Conservation (phyloP, 2,329 filamentous ascomycete genomes). For the Phaeosphaeriaceae sp. region DNA sequence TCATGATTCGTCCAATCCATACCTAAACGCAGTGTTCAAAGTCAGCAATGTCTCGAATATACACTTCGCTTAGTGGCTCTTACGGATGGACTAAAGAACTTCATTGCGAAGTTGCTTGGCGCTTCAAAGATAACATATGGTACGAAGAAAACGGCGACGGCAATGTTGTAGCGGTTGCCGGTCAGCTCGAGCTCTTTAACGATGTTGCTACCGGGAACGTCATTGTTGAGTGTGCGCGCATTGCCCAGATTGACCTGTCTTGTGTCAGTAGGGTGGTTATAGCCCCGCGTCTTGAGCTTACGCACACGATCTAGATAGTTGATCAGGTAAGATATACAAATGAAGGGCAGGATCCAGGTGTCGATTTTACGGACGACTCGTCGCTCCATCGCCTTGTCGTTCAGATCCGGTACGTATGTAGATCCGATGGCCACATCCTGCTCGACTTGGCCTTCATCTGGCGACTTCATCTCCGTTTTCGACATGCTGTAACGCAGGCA, state of each 20-base stretch:
- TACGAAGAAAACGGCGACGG: slow-evolving; percentile 36
- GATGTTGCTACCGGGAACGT: slow-evolving; percentile 23
- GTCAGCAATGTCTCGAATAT: too few relatives aligned
- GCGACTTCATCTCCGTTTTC: slow-evolving; percentile 6
- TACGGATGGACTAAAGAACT: slow-evolving; percentile 44
- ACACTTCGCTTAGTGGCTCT: too few relatives aligned
- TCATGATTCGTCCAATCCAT: slow-evolving; percentile 69
- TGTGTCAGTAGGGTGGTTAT: background rate
- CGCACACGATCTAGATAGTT: slow-evolving; percentile 27
- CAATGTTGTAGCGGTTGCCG: slow-evolving; percentile 26
- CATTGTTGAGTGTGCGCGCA: slow-evolving; percentile 29
- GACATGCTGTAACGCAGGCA: slow-evolving; percentile 6
- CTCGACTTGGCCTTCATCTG: slow-evolving; percentile 15
- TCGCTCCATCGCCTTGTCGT: slow-evolving; percentile 29
- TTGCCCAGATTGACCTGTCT: slow-evolving; percentile 29
- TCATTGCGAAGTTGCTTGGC: slow-evolving; percentile 62
- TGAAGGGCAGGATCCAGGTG: slow-evolving; percentile 26
- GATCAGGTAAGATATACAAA: slow-evolving; percentile 30
- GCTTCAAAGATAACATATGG: slow-evolving; percentile 68
- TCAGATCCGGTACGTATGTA: slow-evolving; percentile 21
- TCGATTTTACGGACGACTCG: slow-evolving; percentile 30
- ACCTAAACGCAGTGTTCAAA: too few relatives aligned
- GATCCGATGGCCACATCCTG: slow-evolving; percentile 14
- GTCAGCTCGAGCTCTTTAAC: slow-evolving; percentile 23
- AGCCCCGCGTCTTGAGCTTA: background rate